These are phyloP conservation scores for Neurospora sp. DNA, from an alignment of 495 filamentous ascomycete species.

Conservation along the genomic window DNA sequence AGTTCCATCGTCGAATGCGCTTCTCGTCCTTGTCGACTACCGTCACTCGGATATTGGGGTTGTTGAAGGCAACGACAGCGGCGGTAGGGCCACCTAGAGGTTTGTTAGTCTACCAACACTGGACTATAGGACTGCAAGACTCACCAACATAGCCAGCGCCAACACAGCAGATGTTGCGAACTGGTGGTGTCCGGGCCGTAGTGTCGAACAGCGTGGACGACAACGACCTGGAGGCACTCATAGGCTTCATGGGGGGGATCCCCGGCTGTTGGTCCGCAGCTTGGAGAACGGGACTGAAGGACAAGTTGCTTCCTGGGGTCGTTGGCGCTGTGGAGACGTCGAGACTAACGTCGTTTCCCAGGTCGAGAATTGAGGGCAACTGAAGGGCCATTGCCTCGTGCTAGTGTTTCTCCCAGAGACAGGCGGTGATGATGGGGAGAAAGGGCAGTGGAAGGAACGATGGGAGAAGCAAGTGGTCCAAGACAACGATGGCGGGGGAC, in stretches of 20 bases:
- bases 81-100: conserved; percentile 58
- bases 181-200: conserved; percentile 10
- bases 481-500: neutral
- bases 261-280: conserved; percentile 17
- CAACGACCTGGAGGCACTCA: conserved; percentile 8
- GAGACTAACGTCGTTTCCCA: conserved; percentile 9
- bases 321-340: conserved; percentile 40
- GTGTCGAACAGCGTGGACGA: conserved; percentile 10
- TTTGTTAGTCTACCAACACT: neutral
- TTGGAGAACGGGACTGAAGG: conserved; percentile 31
- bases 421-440: neutral
- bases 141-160: conserved; percentile 22
- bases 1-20: conserved; percentile 63
- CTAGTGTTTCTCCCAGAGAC: neutral
- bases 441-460: neutral
- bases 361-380: conserved; percentile 7
- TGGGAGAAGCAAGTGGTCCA: neutral
- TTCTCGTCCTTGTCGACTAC: conserved; percentile 56
- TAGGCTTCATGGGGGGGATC: conserved; percentile 7
- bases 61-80: conserved; percentile 60
- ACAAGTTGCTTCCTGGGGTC: conserved; percentile 40
- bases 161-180: conserved; percentile 38
- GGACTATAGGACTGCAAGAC: neutral
- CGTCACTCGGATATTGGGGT: conserved; percentile 56
- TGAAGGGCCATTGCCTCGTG: neutral